Conservation (phyloP, 352 stramenopile genomes). For the Plasmopara halstedii region DNA sequence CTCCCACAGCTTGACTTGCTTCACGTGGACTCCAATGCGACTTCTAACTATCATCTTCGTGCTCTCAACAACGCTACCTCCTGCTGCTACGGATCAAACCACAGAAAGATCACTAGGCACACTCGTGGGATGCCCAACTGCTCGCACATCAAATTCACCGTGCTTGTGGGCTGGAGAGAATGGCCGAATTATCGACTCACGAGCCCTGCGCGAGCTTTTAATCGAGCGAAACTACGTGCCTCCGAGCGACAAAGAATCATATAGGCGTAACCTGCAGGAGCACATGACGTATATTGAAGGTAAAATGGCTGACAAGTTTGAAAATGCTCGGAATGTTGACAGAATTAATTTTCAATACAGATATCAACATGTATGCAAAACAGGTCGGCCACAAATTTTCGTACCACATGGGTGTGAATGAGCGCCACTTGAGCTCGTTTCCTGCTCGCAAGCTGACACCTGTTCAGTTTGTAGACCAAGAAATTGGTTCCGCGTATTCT, state of each 20-base stretch:
- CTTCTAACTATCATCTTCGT: conserved; percentile 5
- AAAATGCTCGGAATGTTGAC: conserved; percentile 1
- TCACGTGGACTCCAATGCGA: conserved; percentile 6
- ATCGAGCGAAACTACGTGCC: conserved; percentile 25
- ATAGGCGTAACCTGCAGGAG: conserved; percentile 38
- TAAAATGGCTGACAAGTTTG: conserved; percentile 7
- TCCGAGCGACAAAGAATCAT: conserved; percentile 16
- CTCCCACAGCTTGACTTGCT: conserved; percentile 6
- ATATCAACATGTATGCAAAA: conserved; percentile 53
- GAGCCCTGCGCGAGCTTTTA: conserved; percentile 38
- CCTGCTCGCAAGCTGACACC: conserved; percentile 28
- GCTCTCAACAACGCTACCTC: conserved; percentile 1
- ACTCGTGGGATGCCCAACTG: conserved; percentile 35
- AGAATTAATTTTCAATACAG: conserved; percentile 17
- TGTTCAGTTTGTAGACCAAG: conserved; percentile 49
- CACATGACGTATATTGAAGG: conserved; percentile 81
- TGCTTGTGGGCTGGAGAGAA: conserved; percentile 57
- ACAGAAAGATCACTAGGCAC: conserved; percentile 36
- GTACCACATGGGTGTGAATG: conserved; percentile 65
- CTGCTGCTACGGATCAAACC: conserved; percentile 2
- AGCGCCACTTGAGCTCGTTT: conserved; percentile 45
- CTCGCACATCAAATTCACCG: conserved; percentile 12
- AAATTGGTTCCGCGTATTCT: conserved; percentile 28
- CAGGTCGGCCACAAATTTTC: conserved; percentile 49
- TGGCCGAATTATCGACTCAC: conserved; percentile 30